Base-by-base conservation (phyloP, 148 eudicot species). In the Polygonum aviculare region DNA sequence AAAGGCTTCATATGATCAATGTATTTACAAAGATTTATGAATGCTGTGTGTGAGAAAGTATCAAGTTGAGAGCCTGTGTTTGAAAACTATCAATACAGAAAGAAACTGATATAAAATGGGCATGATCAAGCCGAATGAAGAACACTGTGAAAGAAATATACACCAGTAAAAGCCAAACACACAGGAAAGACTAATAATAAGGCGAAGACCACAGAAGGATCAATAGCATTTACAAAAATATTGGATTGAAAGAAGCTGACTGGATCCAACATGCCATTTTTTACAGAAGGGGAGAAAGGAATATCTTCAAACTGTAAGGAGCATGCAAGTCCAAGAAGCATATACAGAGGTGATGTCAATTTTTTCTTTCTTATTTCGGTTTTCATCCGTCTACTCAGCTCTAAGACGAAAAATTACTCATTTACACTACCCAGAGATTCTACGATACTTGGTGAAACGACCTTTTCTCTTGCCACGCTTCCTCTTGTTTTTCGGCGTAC, bases 381-480 rank as follows among this genome's bases (percentile, higher is more conserved):
- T 63, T 31, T 26, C 7, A 5, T 33, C 35, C 39, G 33, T 10
- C 70, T 63, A 26, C 16, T 14, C 8, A 41, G 38, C 72, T 67
- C 72, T 35, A 67, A 67, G 36, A 15, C 19, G 36, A 67, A 35
- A 33, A 35, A 35, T 67, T 67, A 67, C 40, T 35, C 10, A 67
- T 67, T 35, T 67, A 67, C 71, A 59, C 78, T 67, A 77, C 60
- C 74, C 78, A n/a, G 73, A 76, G 12, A 73, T 26, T 62, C 63
- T 60, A 15, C 72, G 45, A 22, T 70, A 77, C 45, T 41, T 77
- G 50, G n/a, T 63, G 16, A 70, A 67, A 7, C 59, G 59, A 63
- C 74, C 59, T 67, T 67, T 77, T 63, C 74, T 22, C 78, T 60
- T 77, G 40, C 54, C 74, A 14, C 78, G 78, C 74, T 77, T 77